A percentile compares a stretch with the other conserved stretches of the same genome.
Conservation (phyloP, 73 alveolate genomes). For the Tetrahymena borealis region DNA sequence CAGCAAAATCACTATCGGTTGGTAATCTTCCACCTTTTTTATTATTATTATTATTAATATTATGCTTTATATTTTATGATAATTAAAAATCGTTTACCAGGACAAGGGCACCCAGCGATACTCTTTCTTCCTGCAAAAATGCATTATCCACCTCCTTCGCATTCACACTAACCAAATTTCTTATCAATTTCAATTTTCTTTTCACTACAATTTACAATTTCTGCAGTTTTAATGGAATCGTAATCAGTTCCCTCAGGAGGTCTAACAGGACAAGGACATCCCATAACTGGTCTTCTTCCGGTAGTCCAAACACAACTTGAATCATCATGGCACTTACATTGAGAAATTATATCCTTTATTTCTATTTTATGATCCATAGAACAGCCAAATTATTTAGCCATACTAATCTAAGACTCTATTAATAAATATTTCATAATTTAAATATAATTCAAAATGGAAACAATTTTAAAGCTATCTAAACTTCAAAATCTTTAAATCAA, state of each 20-base stretch:
- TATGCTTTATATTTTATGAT: background rate
- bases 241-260: background rate
- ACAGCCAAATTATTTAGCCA: background rate
- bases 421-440: too few relatives aligned
- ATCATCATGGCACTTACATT: background rate
- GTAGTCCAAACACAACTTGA: constrained; percentile 2
- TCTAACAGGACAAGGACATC: background rate
- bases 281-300: background rate
- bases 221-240: background rate
- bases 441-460: background rate
- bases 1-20: background rate
- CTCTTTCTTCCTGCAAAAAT: background rate
- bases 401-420: background rate
- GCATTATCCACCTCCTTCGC: background rate
- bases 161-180: background rate
- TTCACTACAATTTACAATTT: background rate
- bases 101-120: constrained; percentile 1
- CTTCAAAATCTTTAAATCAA: background rate
- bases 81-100: background rate
- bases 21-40: background rate
- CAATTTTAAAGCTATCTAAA: background rate
- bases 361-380: background rate
- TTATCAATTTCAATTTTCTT: background rate
- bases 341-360: background rate
- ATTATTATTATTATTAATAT: background rate